Evolutionary conservation across 768 basidiomycete genomes (phyloP).

Genomic region (Candolleomyces eurysporus): DNA sequence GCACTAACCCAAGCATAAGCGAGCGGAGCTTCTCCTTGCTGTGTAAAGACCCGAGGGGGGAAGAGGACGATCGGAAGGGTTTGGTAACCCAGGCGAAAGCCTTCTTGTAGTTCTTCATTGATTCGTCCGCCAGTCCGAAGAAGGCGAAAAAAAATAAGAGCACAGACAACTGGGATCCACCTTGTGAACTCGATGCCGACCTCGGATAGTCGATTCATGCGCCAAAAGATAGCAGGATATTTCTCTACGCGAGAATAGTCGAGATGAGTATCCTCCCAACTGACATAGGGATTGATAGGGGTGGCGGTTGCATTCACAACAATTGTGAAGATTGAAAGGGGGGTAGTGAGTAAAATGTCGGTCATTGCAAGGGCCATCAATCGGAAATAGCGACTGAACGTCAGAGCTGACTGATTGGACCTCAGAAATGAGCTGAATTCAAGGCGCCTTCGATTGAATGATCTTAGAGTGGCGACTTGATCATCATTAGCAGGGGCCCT

Average conservation of each 20-base stretch:
- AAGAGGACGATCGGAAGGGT: no score
- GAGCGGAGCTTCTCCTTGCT: no score
- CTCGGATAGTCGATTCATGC: no score
- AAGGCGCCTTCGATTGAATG: conserved; percentile 32
- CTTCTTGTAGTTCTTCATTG: no score
- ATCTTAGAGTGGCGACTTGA: conserved; percentile 32
- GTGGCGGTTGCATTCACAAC: conserved; percentile 20
- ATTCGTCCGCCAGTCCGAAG: no score
- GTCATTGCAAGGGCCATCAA: conserved; percentile 44
- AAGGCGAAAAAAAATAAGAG: no score
- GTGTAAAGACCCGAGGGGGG: no score
- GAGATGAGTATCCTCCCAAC: conserved; percentile 51
- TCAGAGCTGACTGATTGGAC: conserved; percentile 28
- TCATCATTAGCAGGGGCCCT: no score
- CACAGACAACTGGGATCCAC: no score
- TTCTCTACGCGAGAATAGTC: conserved; percentile 41
- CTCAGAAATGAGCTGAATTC: conserved; percentile 37
- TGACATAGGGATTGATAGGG: conserved; percentile 37
- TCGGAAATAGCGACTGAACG: conserved; percentile 46
- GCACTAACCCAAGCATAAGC: no score
- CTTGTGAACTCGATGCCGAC: no score
- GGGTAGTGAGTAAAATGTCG: conserved; percentile 39
- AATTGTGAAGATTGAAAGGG: conserved; percentile 32
- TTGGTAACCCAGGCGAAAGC: no score
- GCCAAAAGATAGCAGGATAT: conserved; percentile 32